phyloP scores from a whole-genome alignment of 768 basidiomycete species.

The Cystobasidium onofrii region DNA sequence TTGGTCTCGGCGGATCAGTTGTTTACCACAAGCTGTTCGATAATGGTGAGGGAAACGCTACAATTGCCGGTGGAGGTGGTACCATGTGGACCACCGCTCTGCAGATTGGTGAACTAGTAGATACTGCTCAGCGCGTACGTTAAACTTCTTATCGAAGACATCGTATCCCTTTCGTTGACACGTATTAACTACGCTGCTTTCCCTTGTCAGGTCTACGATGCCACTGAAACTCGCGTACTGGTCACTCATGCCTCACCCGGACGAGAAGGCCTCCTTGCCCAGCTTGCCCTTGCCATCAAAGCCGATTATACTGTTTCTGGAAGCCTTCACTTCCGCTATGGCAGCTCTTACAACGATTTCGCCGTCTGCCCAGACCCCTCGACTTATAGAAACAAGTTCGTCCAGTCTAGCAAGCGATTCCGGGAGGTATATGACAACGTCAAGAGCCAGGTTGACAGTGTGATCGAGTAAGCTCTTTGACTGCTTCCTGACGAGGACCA shows the following conservation, averaged over 20 bases:
- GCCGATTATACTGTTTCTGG: constrained; percentile 90
- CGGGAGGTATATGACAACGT: constrained; percentile 92
- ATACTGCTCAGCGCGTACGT: constrained; percentile 81
- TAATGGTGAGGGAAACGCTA: constrained; percentile 84
- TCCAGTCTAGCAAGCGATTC: constrained; percentile 68
- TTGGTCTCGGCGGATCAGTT: constrained; percentile 92
- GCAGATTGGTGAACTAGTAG: constrained; percentile 94
- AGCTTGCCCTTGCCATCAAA: constrained; percentile 80
- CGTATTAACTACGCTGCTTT: not conserved
- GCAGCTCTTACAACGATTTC: constrained; percentile 93
- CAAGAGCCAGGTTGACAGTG: constrained; percentile 77
- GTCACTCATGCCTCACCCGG: constrained; percentile 87
- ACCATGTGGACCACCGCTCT: constrained; percentile 98
- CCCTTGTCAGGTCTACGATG: constrained; percentile 57
- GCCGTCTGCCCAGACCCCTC: constrained; percentile 84
- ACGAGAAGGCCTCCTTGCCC: constrained; percentile 81
- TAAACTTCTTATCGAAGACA: no score
- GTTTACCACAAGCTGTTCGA: constrained; percentile 92
- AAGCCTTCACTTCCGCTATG: constrained; percentile 95
- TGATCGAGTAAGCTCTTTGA: constrained; percentile 61
- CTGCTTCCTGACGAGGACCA: no score
- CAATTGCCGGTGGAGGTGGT: constrained; percentile 95
- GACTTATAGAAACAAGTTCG: constrained; percentile 71
- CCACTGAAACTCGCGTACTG: constrained; percentile 84
- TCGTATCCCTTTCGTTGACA: no score